Percentiles rank a stretch among this genome's conserved stretches.
Evolutionary conservation across 306 rosid species (phyloP).

Genomic region (Acacia crassicarpa): DNA sequence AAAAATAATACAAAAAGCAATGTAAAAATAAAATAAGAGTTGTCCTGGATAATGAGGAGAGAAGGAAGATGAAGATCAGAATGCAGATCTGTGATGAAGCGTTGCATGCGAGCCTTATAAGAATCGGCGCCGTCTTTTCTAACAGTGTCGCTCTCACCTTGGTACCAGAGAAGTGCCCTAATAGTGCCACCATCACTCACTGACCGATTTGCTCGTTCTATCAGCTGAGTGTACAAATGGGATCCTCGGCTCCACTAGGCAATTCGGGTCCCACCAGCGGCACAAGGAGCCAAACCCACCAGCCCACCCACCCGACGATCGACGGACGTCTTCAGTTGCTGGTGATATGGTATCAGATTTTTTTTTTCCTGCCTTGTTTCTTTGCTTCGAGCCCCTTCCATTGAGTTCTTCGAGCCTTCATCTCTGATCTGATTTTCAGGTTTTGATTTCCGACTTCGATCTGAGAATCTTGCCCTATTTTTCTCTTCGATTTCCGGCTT

Average conservation of each 20-base stretch:
- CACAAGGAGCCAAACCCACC: conserved; percentile 70
- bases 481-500: too few species aligned
- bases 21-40: not conserved
- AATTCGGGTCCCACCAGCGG: conserved; percentile 58
- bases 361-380: too few species aligned
- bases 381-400: too few species aligned
- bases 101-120: conserved; percentile 44
- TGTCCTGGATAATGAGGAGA: conserved; percentile 63
- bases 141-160: conserved; percentile 67
- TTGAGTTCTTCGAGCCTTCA: too few species aligned
- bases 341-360: too few species aligned
- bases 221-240: conserved; percentile 38
- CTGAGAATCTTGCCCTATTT: too few species aligned
- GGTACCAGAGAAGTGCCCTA: conserved; percentile 60
- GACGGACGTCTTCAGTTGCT: too few species aligned
- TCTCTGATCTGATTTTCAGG: too few species aligned
- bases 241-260: conserved; percentile 49
- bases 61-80: conserved; percentile 42
- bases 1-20: not conserved
- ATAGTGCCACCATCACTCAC: conserved; percentile 3
- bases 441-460: too few species aligned
- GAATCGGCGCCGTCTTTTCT: conserved; percentile 39
- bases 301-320: not conserved
- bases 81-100: conserved; percentile 40
- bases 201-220: conserved; percentile 35